Percentiles rank a stretch among this genome's conserved stretches.
These are phyloP conservation scores for Basipetospora chlamydospora DNA, from an alignment of 2,329 filamentous ascomycete genomes.

Conservation along the genomic window DNA sequence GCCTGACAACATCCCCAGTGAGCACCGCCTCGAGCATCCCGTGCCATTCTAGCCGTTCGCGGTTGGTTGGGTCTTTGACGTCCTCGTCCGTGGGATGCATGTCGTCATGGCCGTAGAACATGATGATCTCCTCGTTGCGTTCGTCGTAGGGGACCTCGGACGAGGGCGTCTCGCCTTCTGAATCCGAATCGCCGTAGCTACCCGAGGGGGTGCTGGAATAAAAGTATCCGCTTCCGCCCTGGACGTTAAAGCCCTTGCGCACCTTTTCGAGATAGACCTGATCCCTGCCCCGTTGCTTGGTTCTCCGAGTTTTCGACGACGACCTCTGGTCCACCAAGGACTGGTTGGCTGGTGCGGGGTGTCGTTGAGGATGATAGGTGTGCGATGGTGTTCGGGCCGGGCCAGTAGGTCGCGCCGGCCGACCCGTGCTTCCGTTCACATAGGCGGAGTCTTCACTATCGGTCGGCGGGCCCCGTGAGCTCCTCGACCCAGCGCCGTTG, in stretches of 20 bases:
- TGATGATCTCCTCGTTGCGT: constrained; percentile 76
- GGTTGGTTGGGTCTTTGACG: constrained; percentile 70
- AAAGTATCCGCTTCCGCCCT: constrained; percentile 59
- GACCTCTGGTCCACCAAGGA: constrained; percentile 18
- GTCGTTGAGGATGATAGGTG: constrained; percentile 51
- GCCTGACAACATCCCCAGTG: constrained; percentile 90
- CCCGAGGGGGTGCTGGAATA: constrained; percentile 47
- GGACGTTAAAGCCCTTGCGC: constrained; percentile 54
- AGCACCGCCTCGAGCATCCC: constrained; percentile 93
- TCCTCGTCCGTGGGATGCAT: constrained; percentile 82
- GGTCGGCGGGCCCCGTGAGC: not conserved
- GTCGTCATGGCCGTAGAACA: constrained; percentile 86
- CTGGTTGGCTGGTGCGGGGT: not conserved
- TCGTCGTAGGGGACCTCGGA: constrained; percentile 78
- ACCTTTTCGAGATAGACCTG: constrained; percentile 89
- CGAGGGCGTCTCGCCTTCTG: constrained; percentile 79
- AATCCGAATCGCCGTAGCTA: constrained; percentile 61
- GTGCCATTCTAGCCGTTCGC: constrained; percentile 92
- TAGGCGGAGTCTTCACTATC: constrained; percentile 1
- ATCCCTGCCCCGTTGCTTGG: constrained; percentile 49
- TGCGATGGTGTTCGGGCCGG: constrained; percentile 62
- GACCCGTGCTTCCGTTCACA: constrained; percentile 3
- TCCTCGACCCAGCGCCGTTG: constrained; percentile 1
- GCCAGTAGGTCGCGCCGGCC: constrained; percentile 39
- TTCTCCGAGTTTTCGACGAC: constrained; percentile 36